Evolutionary conservation across 345 rosid species (phyloP).

Genomic region (Linum usitatissimum): DNA sequence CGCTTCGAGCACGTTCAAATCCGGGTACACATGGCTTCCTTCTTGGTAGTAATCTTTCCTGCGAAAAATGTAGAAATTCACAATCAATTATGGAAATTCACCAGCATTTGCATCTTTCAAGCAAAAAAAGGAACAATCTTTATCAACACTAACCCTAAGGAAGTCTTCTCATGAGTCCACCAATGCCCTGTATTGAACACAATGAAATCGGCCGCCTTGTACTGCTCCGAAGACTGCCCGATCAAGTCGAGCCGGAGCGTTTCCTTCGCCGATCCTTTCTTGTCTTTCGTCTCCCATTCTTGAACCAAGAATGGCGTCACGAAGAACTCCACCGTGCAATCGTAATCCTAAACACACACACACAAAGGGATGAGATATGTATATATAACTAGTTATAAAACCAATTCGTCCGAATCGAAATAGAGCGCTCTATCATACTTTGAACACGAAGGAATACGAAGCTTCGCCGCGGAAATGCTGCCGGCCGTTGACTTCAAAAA

Average conservation of each 20-base stretch:
- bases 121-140: not conserved
- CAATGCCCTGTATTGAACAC: slow-evolving; percentile 95
- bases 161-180: slow-evolving; percentile 99
- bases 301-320: slow-evolving; percentile 90
- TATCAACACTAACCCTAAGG: slow-evolving; percentile 49
- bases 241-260: slow-evolving; percentile 85
- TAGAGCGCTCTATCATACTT: slow-evolving; percentile 31
- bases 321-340: slow-evolving; percentile 67
- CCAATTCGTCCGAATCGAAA: too few relatives aligned
- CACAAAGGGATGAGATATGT: too few relatives aligned
- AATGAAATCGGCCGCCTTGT: slow-evolving; percentile 62
- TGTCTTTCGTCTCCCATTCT: slow-evolving; percentile 67
- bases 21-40: slow-evolving; percentile 65
- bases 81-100: not conserved
- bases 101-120: not conserved
- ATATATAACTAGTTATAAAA: too few relatives aligned
- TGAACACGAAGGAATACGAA: slow-evolving; percentile 72
- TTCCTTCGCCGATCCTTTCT: slow-evolving; percentile 55
- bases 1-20: slow-evolving; percentile 80
- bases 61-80: slow-evolving; percentile 14
- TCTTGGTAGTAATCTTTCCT: slow-evolving; percentile 94
- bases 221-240: slow-evolving; percentile 56
- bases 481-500: slow-evolving; percentile 73
- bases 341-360: slow-evolving; percentile 43
- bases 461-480: slow-evolving; percentile 67